Evolutionary conservation across 805 yeast species (phyloP), one percentile per base, ranked within the genome.

Genomic region (Allodekkera sacchari): DNA sequence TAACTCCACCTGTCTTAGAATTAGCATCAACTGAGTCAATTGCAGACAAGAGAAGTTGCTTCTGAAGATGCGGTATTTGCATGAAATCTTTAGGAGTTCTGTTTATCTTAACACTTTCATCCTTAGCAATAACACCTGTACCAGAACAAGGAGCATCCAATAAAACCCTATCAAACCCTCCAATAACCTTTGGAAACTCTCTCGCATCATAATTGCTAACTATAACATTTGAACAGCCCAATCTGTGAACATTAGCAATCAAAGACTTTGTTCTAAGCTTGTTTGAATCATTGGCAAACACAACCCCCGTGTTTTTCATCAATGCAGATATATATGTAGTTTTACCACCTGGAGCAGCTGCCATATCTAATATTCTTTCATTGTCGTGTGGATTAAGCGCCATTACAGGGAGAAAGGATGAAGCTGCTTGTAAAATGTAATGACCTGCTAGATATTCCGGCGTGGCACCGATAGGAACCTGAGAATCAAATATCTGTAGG

Each of bases 101-200:
- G 41, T 82, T 79, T 10, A 83, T 79, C 61, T 92, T 92, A 40
- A 92, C 97, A 33, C 84, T 77, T 53, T 85, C 94, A 63, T 92
- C 98, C 64, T 92, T 92, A 38, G 95, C 92, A 53, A 92, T 92
- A 46, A 92, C 98, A 63, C 99, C 99, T 3, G 98, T 89, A 65
- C 99, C 99, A 6, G 98, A 87, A 63, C 99, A 92, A 44, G 99
- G 99, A 21, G 99, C 98, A 68, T 92, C 99, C 46, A 92, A 67
- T 42, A 92, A 64, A 24, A 92, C 77, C 60, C 98, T 76, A 57
- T 92, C 97, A 48, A 92, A 92, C 1, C 99, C 99, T 45, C 98
- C 98, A 55, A 92, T 85, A 22, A 92, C 96, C 57, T 85, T 85
- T 30, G 98, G 97, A 56, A 92, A 92, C 59, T 89, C 96, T 60